A percentile compares a stretch with the other conserved stretches of the same genome.
Evolutionary conservation across 768 basidiomycete genomes (phyloP).

Genomic region (Lactarius psammicola): DNA sequence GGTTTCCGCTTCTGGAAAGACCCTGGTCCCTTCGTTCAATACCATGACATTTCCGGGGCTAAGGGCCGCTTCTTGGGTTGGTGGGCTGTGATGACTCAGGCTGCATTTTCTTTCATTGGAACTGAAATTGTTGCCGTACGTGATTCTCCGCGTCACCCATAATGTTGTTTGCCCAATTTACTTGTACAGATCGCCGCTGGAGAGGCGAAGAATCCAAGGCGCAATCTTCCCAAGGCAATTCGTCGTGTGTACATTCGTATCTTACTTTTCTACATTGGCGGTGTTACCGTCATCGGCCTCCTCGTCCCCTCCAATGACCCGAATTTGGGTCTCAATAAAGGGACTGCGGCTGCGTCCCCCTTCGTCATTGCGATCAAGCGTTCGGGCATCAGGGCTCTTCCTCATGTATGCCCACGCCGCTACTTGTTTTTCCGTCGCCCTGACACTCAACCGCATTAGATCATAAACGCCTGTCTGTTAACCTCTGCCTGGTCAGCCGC

Average conservation of each 20-base stretch:
- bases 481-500: conserved; percentile 88
- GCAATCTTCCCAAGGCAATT: conserved; percentile 58
- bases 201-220: conserved; percentile 87
- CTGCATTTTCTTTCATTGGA: conserved; percentile 59
- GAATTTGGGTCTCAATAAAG: conserved; percentile 49
- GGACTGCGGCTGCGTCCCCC: conserved; percentile 73
- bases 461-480: conserved; percentile 35
- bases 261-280: conserved; percentile 64
- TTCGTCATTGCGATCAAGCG: conserved; percentile 88
- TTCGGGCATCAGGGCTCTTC: conserved; percentile 72
- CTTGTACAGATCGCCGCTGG: conserved; percentile 81
- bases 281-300: conserved; percentile 77
- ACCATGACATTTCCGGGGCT: conserved; percentile 39
- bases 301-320: conserved; percentile 75
- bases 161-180: conserved; percentile 47
- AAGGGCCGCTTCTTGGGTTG: conserved; percentile 52
- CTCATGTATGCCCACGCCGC: conserved; percentile 38
- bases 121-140: conserved; percentile 49
- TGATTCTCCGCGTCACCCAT: conserved; percentile 36
- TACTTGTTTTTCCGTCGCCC: neutral
- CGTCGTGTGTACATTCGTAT: conserved; percentile 73
- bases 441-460: conserved; percentile 16
- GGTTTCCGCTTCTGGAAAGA: conserved; percentile 51
- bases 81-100: conserved; percentile 56
- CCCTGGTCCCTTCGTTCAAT: conserved; percentile 58